A percentile compares a stretch with the other conserved stretches of the same genome.
Conservation (phyloP, 1,139 yeast species). For the Kodamaea suecica region DNA sequence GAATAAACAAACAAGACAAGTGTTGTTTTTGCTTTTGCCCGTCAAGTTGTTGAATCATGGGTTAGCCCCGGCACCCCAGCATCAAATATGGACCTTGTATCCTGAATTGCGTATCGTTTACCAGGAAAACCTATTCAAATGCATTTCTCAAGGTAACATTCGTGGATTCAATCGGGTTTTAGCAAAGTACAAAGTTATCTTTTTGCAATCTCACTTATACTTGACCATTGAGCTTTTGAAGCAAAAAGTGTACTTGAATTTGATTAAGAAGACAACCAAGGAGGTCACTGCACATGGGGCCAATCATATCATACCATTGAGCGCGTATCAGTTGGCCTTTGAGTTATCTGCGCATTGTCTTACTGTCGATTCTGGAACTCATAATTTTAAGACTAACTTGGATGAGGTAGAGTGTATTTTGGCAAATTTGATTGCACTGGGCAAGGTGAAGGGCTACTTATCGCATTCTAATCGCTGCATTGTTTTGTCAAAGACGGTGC, state of each 20-base stretch:
- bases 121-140: conserved; percentile 42
- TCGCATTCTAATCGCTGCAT: conserved; percentile 73
- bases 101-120: conserved; percentile 48
- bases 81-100: conserved; percentile 39
- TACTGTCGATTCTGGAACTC: conserved; percentile 4
- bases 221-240: conserved; percentile 57
- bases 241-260: conserved; percentile 48
- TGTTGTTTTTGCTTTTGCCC: conserved; percentile 55
- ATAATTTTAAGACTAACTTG: conserved; percentile 11
- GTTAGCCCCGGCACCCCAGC: conserved; percentile 33
- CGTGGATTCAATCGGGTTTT: conserved; percentile 45
- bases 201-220: conserved; percentile 61
- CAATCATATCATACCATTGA: conserved; percentile 44
- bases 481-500: conserved; percentile 70
- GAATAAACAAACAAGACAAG: conserved; percentile 34
- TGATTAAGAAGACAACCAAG: conserved; percentile 49
- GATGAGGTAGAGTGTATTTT: conserved; percentile 70
- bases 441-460: conserved; percentile 75
- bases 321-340: conserved; percentile 47
- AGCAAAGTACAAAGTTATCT: conserved; percentile 41
- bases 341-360: conserved; percentile 28
- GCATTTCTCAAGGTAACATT: conserved; percentile 57
- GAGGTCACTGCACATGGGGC: conserved; percentile 22
- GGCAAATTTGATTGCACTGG: conserved; percentile 63
- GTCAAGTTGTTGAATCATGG: conserved; percentile 45